Conservation (phyloP, 371 early-diverging fungal genomes). For the Actinomortierella wolfii region DNA sequence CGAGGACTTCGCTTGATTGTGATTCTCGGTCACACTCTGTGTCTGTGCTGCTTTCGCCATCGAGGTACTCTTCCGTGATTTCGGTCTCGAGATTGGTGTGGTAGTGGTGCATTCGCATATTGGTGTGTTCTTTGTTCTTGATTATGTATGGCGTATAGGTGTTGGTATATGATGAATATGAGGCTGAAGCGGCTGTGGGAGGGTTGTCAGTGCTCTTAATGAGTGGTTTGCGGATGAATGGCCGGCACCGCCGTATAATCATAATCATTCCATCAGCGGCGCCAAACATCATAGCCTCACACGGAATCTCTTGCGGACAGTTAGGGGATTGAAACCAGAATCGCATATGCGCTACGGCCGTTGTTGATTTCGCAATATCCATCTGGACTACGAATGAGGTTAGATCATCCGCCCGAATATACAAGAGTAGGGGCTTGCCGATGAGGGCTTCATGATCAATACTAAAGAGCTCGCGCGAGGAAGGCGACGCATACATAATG, state of each 20-base stretch:
- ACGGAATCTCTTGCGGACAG: slow-evolving; percentile 28
- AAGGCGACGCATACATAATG: slow-evolving; percentile 40
- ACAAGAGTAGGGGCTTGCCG: slow-evolving; percentile 31
- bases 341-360: slow-evolving; percentile 37
- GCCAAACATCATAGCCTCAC: slow-evolving; percentile 40
- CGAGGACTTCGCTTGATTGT: too few species aligned
- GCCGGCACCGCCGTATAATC: slow-evolving; percentile 28
- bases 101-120: too few species aligned
- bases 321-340: slow-evolving; percentile 42
- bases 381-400: slow-evolving; percentile 31
- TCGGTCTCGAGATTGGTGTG: too few species aligned
- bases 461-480: slow-evolving; percentile 24
- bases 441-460: slow-evolving; percentile 16
- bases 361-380: slow-evolving; percentile 35
- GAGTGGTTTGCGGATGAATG: slow-evolving; percentile 20
- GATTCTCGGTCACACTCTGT: too few species aligned
- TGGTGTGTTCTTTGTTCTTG: too few species aligned
- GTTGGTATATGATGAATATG: too few species aligned
- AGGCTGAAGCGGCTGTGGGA: too few species aligned
- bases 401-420: slow-evolving; percentile 36
- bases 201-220: too few species aligned
- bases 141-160: too few species aligned
- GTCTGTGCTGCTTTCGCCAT: too few species aligned
- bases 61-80: too few species aligned
- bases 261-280: slow-evolving; percentile 38